phyloP scores from a whole-genome alignment of 495 filamentous ascomycete genomes.

The Aspergillus ellipticus region DNA sequence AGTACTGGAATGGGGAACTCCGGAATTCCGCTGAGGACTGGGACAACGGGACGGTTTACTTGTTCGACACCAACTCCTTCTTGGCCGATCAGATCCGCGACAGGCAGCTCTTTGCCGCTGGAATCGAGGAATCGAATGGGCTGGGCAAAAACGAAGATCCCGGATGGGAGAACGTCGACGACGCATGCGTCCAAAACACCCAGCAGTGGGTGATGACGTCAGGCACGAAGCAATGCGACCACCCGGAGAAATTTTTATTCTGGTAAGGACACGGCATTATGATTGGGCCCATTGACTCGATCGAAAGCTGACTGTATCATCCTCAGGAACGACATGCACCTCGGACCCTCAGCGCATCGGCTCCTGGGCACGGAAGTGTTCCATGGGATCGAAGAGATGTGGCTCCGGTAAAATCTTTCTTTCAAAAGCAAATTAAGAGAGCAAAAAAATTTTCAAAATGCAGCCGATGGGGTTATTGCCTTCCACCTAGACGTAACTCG shows the following conservation, averaged over 20 bases:
- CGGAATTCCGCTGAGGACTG: slow-evolving; percentile 36
- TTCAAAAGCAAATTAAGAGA: slow-evolving; percentile 1
- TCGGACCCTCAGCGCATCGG: slow-evolving; percentile 47
- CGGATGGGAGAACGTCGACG: slow-evolving; percentile 39
- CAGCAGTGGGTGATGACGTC: slow-evolving; percentile 35
- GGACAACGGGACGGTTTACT: slow-evolving; percentile 41
- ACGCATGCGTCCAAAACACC: slow-evolving; percentile 32
- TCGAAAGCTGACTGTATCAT: slow-evolving; percentile 6
- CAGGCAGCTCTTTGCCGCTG: slow-evolving; percentile 39
- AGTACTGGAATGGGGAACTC: slow-evolving; percentile 47
- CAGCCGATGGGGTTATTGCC: not conserved
- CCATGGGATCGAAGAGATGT: slow-evolving; percentile 38
- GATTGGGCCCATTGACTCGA: slow-evolving; percentile 2
- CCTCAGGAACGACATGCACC: slow-evolving; percentile 50
- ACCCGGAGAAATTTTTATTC: slow-evolving; percentile 50
- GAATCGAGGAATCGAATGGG: slow-evolving; percentile 41
- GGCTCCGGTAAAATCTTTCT: slow-evolving; percentile 20
- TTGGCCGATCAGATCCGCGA: slow-evolving; percentile 47
- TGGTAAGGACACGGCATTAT: slow-evolving; percentile 35
- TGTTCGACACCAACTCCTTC: slow-evolving; percentile 50
- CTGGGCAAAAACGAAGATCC: slow-evolving; percentile 35
- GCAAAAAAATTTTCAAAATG: not conserved
- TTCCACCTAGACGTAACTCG: slow-evolving; percentile 8
- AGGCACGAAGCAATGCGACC: slow-evolving; percentile 36
- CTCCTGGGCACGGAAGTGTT: slow-evolving; percentile 47